Percentiles rank a stretch among this genome's conserved stretches.
Conservation (phyloP, 2,329 filamentous ascomycete genomes). For the Talaromyces sp. region DNA sequence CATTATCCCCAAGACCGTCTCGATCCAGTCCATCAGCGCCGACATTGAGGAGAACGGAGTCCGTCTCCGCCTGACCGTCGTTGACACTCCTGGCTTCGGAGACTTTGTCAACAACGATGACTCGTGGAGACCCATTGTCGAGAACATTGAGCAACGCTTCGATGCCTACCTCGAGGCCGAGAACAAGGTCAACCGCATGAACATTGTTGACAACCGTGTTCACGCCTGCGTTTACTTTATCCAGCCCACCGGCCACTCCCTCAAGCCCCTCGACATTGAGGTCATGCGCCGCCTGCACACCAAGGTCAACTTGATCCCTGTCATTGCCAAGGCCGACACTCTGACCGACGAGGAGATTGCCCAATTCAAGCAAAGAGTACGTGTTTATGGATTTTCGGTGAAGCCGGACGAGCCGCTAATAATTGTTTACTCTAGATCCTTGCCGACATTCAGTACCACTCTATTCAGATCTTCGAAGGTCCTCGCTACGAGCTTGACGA, state of each 20-base stretch:
- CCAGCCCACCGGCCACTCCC: conserved; percentile 93
- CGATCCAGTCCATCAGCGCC: conserved; percentile 89
- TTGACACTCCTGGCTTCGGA: conserved; percentile 96
- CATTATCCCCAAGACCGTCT: conserved; percentile 96
- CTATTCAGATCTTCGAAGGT: conserved; percentile 98
- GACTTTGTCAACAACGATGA: conserved; percentile 99
- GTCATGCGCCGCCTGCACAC: conserved; percentile 99
- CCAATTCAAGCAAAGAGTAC: conserved; percentile 91
- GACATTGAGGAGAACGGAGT: conserved; percentile 99
- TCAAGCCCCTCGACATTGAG: conserved; percentile 98
- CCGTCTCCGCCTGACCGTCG: conserved; percentile 89
- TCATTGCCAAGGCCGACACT: conserved; percentile 98
- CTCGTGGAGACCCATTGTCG: conserved; percentile 97
- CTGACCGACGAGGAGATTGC: conserved; percentile 94
- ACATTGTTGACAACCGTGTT: conserved; percentile 98
- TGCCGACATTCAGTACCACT: conserved; percentile 92
- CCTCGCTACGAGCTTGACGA: conserved; percentile 98
- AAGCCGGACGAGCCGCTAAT: background rate
- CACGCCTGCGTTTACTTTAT: conserved; percentile 99
- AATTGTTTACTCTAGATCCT: conserved; percentile 65
- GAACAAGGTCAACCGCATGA: conserved; percentile 99
- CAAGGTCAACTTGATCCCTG: conserved; percentile 99
- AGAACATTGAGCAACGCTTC: conserved; percentile 99
- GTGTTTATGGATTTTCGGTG: background rate
- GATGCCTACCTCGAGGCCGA: conserved; percentile 98